phyloP scores from a whole-genome alignment of 768 basidiomycete species.

The Boletus rubropictus region DNA sequence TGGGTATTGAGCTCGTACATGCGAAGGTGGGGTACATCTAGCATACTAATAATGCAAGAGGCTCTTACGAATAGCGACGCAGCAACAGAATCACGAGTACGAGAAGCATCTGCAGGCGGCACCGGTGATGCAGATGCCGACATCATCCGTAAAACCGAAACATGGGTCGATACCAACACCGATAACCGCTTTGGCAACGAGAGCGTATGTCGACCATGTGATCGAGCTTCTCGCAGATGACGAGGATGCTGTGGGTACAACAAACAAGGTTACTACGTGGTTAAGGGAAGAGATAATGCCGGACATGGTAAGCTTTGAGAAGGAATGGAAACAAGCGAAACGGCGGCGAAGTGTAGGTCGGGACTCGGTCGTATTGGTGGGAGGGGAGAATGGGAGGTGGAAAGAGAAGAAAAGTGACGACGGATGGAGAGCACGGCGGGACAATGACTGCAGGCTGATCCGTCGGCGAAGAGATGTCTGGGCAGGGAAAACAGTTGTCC shows the following conservation, averaged over 20 bases:
- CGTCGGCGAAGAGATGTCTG: slow-evolving; percentile 1
- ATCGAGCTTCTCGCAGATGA: slow-evolving; percentile 21
- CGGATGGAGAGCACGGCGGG: slow-evolving; percentile 4
- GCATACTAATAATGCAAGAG: not conserved
- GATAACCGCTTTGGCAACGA: slow-evolving; percentile 1
- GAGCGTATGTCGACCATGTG: slow-evolving; percentile 18
- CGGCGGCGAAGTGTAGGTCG: slow-evolving; percentile 30
- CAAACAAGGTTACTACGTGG: slow-evolving; percentile 42
- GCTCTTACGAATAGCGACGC: not conserved
- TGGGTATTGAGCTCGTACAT: slow-evolving; percentile 4
- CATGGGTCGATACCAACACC: not conserved
- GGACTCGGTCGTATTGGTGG: slow-evolving; percentile 15
- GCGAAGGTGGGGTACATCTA: too few species aligned
- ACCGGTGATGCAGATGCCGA: slow-evolving; percentile 9
- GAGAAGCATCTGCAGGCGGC: slow-evolving; percentile 5
- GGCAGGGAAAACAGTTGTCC: not conserved
- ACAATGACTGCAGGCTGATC: not conserved
- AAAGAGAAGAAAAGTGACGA: slow-evolving; percentile 4
- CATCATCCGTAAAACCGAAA: not conserved
- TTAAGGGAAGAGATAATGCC: slow-evolving; percentile 63
- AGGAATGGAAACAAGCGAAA: slow-evolving; percentile 48
- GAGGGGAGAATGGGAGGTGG: slow-evolving; percentile 10
- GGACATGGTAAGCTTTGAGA: slow-evolving; percentile 64
- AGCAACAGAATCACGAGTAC: not conserved
- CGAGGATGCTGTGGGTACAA: slow-evolving; percentile 33